Base-by-base conservation (phyloP, 345 rosid genomes). In the Citrus hindsii region DNA sequence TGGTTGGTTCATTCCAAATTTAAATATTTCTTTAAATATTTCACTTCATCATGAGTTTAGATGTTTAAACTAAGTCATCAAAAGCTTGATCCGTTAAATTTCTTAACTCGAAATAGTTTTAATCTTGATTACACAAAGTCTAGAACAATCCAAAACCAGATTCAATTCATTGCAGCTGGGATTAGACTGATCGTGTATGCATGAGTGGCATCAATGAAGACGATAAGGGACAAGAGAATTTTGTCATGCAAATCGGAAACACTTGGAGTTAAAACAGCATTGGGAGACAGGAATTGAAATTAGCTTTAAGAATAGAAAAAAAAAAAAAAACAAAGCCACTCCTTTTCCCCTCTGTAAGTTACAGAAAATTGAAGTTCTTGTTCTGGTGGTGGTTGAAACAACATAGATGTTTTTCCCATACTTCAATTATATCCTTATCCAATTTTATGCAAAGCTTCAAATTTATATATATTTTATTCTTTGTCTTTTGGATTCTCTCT, bases 311-410 rank as follows among this genome's bases (percentile, higher is more conserved):
- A 56, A 27, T 37, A 25, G n/a, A 38, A 66, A 46, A 76, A 4
- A 24, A n/a, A n/a, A 32, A 78, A 4, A 24, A 37, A 81, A 78
- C 75, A 80, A 74, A 79, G 67, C 83, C 72, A 61, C 64, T 69
- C 69, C 82, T 7, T 59, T 78, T 62, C 84, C 85, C 79, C 58
- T 67, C 84, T 77, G 79, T 60, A 64, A 32, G 58, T 42, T 55
- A 65, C 75, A 75, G 42, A 24, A 64, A 71, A 81, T 77, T 77
- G 83, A 84, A 77, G 79, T 24, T 71, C 79, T 83, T 86, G 86
- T 67, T 83, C 79, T 89, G 94, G 88, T 79, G 85, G 92, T 88
- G 88, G 92, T 89, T 91, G 94, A 81, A 86, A 60, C 40, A 82
- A 82, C 92, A 89, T 68, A 2, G 64, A 69, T 75, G 84, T 69